These are phyloP conservation scores for Fraxinus paxiana DNA, from an alignment of 305 asterid genomes.

Conservation along the genomic window DNA sequence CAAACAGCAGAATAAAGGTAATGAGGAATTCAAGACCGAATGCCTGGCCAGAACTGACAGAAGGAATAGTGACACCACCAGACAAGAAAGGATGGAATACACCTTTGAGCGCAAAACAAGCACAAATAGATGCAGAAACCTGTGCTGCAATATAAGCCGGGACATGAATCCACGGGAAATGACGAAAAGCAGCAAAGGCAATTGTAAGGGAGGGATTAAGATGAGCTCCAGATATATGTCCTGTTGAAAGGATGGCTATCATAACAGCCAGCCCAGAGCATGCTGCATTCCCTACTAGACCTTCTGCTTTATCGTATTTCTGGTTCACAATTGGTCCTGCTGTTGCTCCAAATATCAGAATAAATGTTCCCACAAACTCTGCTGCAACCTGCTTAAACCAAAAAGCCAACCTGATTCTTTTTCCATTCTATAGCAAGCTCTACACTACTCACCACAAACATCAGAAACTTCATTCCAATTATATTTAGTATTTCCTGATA, in stretches of 20 bases:
- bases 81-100: constrained; percentile 70
- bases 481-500: not conserved
- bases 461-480: not conserved
- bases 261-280: constrained; percentile 88
- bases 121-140: constrained; percentile 81
- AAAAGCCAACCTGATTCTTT: not conserved
- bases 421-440: not conserved
- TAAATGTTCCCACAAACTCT: constrained; percentile 91
- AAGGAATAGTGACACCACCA: constrained; percentile 85
- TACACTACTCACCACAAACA: not conserved
- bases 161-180: constrained; percentile 87
- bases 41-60: constrained; percentile 73
- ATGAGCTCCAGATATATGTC: constrained; percentile 96
- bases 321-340: constrained; percentile 93
- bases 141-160: constrained; percentile 90
- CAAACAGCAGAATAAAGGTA: constrained; percentile 77
- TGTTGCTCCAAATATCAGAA: constrained; percentile 79
- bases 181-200: constrained; percentile 88
- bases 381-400: constrained; percentile 63
- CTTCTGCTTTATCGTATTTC: constrained; percentile 62
- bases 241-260: constrained; percentile 83
- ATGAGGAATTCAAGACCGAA: constrained; percentile 88
- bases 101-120: constrained; percentile 85
- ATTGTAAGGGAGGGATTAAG: constrained; percentile 81
- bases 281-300: constrained; percentile 77